Percentiles rank a stretch among this genome's conserved stretches.
Evolutionary conservation across 208 protist genomes (phyloP).

Genomic region (Wallacemonas rigidus): DNA sequence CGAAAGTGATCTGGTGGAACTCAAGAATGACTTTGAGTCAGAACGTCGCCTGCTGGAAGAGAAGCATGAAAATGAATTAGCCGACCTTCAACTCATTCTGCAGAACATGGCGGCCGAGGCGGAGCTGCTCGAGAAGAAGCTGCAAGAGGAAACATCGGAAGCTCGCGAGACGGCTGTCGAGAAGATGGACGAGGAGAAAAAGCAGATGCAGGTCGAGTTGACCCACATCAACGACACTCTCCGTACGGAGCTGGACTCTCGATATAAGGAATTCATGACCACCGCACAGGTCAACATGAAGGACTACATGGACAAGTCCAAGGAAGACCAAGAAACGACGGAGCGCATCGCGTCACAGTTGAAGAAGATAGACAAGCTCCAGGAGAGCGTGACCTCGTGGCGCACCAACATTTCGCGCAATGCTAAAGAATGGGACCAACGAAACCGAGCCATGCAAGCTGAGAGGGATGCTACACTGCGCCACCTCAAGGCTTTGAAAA

Average conservation of each 20-base stretch:
- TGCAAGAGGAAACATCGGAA: slow-evolving; percentile 88
- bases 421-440: slow-evolving; percentile 90
- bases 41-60: slow-evolving; percentile 86
- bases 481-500: slow-evolving; percentile 94
- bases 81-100: slow-evolving; percentile 86
- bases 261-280: slow-evolving; percentile 92
- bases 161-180: slow-evolving; percentile 88
- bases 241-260: slow-evolving; percentile 73
- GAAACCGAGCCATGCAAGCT: slow-evolving; percentile 90
- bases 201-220: slow-evolving; percentile 87
- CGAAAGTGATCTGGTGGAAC: slow-evolving; percentile 86
- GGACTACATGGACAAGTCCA: slow-evolving; percentile 95
- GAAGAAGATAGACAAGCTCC: slow-evolving; percentile 94
- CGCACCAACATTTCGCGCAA: slow-evolving; percentile 89
- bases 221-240: slow-evolving; percentile 68
- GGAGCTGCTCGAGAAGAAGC: slow-evolving; percentile 84
- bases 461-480: slow-evolving; percentile 92
- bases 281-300: slow-evolving; percentile 94
- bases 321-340: slow-evolving; percentile 93
- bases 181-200: slow-evolving; percentile 92
- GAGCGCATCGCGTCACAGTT: slow-evolving; percentile 88
- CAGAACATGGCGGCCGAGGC: slow-evolving; percentile 90
- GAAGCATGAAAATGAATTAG: slow-evolving; percentile 83
- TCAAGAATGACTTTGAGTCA: slow-evolving; percentile 91
- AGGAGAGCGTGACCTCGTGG: slow-evolving; percentile 92